Evolutionary conservation across 2,329 filamentous ascomycete genomes (phyloP), one percentile per base, ranked within the genome.

Genomic region (Juglanconis oblonga): DNA sequence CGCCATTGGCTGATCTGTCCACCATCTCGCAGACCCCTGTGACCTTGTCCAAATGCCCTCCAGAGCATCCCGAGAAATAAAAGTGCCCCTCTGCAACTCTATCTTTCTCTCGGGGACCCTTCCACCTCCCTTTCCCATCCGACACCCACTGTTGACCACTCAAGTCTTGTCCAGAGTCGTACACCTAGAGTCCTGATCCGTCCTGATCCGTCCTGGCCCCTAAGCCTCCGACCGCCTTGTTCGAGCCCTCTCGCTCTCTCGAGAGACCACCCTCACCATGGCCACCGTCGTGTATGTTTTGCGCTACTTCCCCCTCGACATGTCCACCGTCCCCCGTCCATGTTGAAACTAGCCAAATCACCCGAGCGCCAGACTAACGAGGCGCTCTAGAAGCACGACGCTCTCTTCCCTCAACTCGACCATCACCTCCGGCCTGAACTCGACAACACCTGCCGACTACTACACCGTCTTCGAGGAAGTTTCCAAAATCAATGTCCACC

Each of bases 401-500:
- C 47, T 40, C 58, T 67, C 62, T 65, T 55, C 55, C 59, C 83
- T 81, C 62, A 85, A 84, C 72, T 75, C 80, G 67, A 85, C 82
- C 61, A 72, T 79, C 58, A 65, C 70, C 52, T 72, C 72, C 62
- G 73, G 74, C 64, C 73, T 82, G 58, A 81, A 78, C 74, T 75
- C 55, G 48, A 62, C 79, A 65, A 77, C 79, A 49, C 50, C 61
- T 6, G 73, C 77, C 62, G 77, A 79, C 67, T 86, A 85, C 71
- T 75, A 84, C 45, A 77, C 75, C 66, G 83, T 88, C 64, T 81
- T 86, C 69, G 83, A 87, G 65, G 84, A 87, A 72, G 80, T 88
- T 29, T 79, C 83, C 70, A 86, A 87, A 72, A 83, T 86, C 82
- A 95, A 97, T 84, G 84, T 96, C 60, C 86, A 92, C 67, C 87